These are phyloP conservation scores for Eucalyptus erythrocorys DNA, from an alignment of 345 rosid genomes.

Conservation along the genomic window DNA sequence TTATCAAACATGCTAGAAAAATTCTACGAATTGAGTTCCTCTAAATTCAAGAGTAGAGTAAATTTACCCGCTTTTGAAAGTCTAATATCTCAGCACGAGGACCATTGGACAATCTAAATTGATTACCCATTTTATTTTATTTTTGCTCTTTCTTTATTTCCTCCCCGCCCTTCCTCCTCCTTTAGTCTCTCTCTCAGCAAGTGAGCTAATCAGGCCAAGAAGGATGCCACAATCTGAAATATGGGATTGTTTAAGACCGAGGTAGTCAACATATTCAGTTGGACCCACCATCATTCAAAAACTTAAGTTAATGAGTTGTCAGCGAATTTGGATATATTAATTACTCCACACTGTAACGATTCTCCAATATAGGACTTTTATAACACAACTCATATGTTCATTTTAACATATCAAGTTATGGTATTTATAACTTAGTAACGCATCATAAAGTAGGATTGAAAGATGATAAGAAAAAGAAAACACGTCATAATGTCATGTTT, in stretches of 20 bases:
- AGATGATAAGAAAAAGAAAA: too few relatives aligned
- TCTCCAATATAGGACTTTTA: too few relatives aligned
- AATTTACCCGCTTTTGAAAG: background rate
- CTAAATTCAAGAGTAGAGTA: too few relatives aligned
- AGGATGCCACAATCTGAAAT: background rate
- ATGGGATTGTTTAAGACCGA: background rate
- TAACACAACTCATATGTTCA: background rate
- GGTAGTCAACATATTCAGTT: background rate
- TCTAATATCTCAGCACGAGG: background rate
- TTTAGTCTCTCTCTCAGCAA: background rate
- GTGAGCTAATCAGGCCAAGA: too few relatives aligned
- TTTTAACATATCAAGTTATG: background rate
- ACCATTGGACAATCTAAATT: background rate
- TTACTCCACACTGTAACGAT: background rate
- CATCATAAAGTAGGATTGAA: too few relatives aligned
- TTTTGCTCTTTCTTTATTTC: background rate
- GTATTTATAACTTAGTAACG: too few relatives aligned
- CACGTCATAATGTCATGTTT: fast-evolving
- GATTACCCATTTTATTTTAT: background rate
- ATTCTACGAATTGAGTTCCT: fast-evolving
- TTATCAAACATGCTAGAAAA: background rate
- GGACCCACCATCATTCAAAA: background rate
- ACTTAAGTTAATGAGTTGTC: background rate
- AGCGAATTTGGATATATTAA: background rate
- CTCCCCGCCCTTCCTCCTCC: fast-evolving